Base-by-base conservation (phyloP, 352 stramenopile species). In the Elongisporangium prolatum region DNA sequence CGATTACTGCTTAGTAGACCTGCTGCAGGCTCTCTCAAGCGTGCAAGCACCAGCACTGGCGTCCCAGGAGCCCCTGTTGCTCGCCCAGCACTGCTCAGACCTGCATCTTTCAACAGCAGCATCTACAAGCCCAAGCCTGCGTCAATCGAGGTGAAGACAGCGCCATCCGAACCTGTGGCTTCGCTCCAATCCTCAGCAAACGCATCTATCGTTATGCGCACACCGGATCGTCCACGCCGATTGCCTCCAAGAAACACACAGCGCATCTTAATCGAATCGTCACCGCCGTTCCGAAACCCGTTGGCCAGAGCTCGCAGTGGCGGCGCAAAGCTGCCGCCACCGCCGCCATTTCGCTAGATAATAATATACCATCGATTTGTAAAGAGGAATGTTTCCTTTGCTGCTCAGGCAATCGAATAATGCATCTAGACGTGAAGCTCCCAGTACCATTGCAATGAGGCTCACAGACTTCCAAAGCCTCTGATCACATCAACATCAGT, bases 141-240 rank as follows among this genome's bases (percentile, higher is more conserved):
- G 18, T n/a, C 53, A 18, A 55, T 28, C 20, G 38, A 44, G 0
- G n/a, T 25, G 9, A 7, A 20, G 17, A 3, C 54, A 17, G 21
- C 50, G 11, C 25, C 25, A n/a, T 18, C 18, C 21, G 37, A 22
- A 16, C 28, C 18, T 34, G 51, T 55, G 14, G 25, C 44, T 22
- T 50, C 21, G 21, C 34, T 21, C 25, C 50, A 20, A 53, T 5
- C 48, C 13, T 55, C 51, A n/a, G 53, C 59, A 50, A 49, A 50
- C 51, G 22, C 58, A 25, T 63, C 75, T 0, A 61, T 93, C 4
- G 75, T 95, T 16, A 88, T 91, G 75, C 71, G 84, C 25, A 95
- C 86, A 20, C 86, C 86, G 1, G 86, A 95, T 56, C 77, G 84
- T 47, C 84, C 86, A 10, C 84, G 88, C 21, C 67, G 82, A n/a